A percentile compares a stretch with the other conserved stretches of the same genome.
These are phyloP conservation scores for Pichia sp. DNA, from an alignment of 1,139 yeast genomes.

Conservation along the genomic window DNA sequence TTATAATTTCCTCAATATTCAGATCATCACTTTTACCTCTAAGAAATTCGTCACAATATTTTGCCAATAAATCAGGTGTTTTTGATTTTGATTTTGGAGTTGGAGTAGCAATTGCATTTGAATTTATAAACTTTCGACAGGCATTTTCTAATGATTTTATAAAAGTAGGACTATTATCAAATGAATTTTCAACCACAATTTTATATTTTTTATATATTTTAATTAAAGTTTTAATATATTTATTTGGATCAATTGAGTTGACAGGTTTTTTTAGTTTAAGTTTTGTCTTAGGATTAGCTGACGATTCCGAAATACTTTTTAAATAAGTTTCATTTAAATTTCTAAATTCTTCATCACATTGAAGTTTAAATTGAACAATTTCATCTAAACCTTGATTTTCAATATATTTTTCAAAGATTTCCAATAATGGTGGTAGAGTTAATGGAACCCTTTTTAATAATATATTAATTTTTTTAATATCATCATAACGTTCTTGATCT, in stretches of 20 bases:
- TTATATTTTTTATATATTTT: constrained; percentile 63
- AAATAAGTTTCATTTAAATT: constrained; percentile 4
- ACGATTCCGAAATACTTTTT: constrained; percentile 14
- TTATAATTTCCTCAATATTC: constrained; percentile 81
- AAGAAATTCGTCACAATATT: constrained; percentile 78
- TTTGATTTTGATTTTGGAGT: constrained; percentile 47
- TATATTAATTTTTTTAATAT: constrained; percentile 73
- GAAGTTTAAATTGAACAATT: constrained; percentile 57
- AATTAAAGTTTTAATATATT: constrained; percentile 72
- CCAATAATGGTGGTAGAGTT: constrained; percentile 74
- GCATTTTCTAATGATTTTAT: constrained; percentile 88
- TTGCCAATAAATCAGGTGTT: constrained; percentile 89
- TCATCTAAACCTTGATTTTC: constrained; percentile 67
- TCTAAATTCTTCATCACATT: constrained; percentile 30
- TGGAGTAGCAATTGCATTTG: constrained; percentile 74
- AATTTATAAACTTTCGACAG: constrained; percentile 78
- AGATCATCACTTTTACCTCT: constrained; percentile 76
- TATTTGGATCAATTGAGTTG: constrained; percentile 57
- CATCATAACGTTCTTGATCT: constrained; percentile 69
- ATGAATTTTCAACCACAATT: constrained; percentile 61
- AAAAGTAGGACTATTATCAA: constrained; percentile 71
- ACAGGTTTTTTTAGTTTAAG: constrained; percentile 21
- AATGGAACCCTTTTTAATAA: constrained; percentile 68
- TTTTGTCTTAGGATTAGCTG: constrained; percentile 9
- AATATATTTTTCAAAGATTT: constrained; percentile 66